Evolutionary conservation across 495 filamentous ascomycete genomes (phyloP).

Genomic region (Thozetella sp.): DNA sequence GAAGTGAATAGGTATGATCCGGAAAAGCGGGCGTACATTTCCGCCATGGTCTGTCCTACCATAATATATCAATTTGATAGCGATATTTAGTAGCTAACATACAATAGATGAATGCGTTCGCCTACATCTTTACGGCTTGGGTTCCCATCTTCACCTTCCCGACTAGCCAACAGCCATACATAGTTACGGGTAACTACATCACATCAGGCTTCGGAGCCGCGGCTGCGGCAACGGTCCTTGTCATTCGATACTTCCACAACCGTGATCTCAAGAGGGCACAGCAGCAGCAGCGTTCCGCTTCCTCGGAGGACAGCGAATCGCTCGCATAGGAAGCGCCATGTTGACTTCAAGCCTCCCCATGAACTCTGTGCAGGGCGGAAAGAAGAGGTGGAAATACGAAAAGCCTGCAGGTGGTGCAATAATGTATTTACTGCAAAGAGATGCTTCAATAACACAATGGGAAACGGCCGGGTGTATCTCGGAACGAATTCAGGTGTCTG

Average conservation of each 20-base stretch:
- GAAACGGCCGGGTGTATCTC: no score
- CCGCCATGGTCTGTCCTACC: slow-evolving; percentile 7
- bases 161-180: slow-evolving; percentile 8
- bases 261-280: slow-evolving; percentile 7
- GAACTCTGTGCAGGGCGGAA: no score
- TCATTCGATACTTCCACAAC: neutral
- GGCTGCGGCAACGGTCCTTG: neutral
- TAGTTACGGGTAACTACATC: slow-evolving; percentile 9
- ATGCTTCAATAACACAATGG: no score
- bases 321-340: no score
- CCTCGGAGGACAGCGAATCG: slow-evolving; percentile 9
- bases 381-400: no score
- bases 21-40: slow-evolving; percentile 11
- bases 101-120: slow-evolving; percentile 13
- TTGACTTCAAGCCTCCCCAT: no score
- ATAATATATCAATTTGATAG: neutral
- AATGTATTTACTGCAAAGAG: no score
- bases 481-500: no score
- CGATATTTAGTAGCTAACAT: no score
- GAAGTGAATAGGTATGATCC: slow-evolving; percentile 10
- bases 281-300: slow-evolving; percentile 2
- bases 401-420: no score
- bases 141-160: slow-evolving; percentile 15
- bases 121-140: slow-evolving; percentile 11
- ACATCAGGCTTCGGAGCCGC: slow-evolving; percentile 4